phyloP scores from a whole-genome alignment of 495 filamentous ascomycete species.

The Parmelia sp. region DNA sequence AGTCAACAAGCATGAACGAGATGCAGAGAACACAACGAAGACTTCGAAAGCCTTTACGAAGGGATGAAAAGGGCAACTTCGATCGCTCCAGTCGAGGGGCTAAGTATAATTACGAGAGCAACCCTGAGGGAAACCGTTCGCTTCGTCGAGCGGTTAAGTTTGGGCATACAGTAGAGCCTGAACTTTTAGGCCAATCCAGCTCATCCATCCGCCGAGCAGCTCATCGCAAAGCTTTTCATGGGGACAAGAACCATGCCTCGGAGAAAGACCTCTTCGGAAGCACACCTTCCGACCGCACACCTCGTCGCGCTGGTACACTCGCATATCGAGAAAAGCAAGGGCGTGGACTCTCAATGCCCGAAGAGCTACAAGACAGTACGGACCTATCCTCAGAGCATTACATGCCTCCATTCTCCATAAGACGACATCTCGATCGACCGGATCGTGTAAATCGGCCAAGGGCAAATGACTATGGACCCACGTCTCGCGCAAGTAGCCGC shows the following conservation, averaged over 20 bases:
- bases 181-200: neutral
- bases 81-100: neutral
- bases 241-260: neutral
- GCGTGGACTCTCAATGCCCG: neutral
- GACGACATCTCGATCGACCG: neutral
- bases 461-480: neutral
- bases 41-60: neutral
- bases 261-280: neutral
- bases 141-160: conserved; percentile 9
- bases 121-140: conserved; percentile 12
- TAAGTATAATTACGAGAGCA: conserved; percentile 1
- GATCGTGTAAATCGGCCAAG: neutral
- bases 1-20: conserved; percentile 7
- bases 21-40: conserved; percentile 1
- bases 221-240: conserved; percentile 5
- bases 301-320: neutral
- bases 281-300: neutral
- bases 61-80: neutral
- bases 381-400: neutral
- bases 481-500: neutral
- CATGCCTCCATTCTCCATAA: conserved; percentile 5
- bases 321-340: neutral
- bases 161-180: conserved; percentile 1
- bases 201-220: conserved; percentile 1
- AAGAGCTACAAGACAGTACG: neutral